These are phyloP conservation scores for Alternaria consortialis DNA, from an alignment of 2,329 filamentous ascomycete genomes.

Conservation along the genomic window DNA sequence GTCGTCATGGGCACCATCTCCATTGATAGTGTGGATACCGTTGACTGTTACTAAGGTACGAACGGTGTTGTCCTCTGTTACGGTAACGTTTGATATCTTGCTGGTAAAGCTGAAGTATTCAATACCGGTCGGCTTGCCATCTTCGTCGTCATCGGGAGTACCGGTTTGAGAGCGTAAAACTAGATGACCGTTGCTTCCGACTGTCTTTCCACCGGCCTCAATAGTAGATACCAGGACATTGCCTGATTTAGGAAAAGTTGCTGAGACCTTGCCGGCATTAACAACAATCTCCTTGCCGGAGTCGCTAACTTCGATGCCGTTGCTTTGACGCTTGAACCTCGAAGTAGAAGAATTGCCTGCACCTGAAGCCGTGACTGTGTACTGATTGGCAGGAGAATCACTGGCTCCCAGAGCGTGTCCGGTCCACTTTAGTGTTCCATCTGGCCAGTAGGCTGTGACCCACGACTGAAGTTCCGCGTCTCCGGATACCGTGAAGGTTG, in stretches of 20 bases:
- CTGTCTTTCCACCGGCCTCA: conserved; percentile 52
- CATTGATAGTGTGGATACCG: conserved; percentile 48
- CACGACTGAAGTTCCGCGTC: conserved; percentile 60
- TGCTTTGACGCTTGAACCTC: conserved; percentile 22
- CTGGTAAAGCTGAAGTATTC: conserved; percentile 60
- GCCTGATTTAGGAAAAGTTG: conserved; percentile 47
- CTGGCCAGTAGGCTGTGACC: conserved; percentile 67
- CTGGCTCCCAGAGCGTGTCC: conserved; percentile 63
- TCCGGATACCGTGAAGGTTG: conserved; percentile 44
- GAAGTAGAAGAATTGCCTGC: conserved; percentile 26
- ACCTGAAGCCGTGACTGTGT: conserved; percentile 53
- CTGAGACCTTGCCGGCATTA: conserved; percentile 45
- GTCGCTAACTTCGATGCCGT: conserved; percentile 34
- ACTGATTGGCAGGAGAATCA: conserved; percentile 53
- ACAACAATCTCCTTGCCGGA: conserved; percentile 37
- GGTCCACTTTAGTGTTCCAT: conserved; percentile 70
- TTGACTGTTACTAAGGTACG: conserved; percentile 60
- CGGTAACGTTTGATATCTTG: conserved; percentile 61
- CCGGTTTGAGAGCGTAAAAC: conserved; percentile 63
- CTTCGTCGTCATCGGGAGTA: conserved; percentile 53
- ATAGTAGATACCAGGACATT: conserved; percentile 42
- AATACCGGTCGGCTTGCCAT: conserved; percentile 49
- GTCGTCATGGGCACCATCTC: conserved; percentile 48
- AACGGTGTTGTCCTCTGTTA: conserved; percentile 55
- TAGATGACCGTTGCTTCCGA: conserved; percentile 53